phyloP scores from a whole-genome alignment of 1,139 yeast species.

The Debaryomyces psychrophilus region DNA sequence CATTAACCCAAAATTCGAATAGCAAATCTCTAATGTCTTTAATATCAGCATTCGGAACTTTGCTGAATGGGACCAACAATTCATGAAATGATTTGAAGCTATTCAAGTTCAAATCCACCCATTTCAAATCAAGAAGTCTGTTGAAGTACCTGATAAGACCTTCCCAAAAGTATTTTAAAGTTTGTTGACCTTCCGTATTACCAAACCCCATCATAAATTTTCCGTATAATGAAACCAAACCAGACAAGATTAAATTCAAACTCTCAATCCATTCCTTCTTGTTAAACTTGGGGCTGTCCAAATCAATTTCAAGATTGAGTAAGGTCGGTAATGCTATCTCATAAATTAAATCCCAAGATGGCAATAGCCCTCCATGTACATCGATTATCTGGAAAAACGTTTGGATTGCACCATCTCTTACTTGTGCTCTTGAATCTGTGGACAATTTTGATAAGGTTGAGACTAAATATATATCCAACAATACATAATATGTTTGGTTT shows the following conservation, averaged over 20 bases:
- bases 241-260: constrained; percentile 58
- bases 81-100: constrained; percentile 56
- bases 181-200: constrained; percentile 14
- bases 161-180: constrained; percentile 47
- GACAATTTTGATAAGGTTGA: constrained; percentile 64
- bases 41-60: constrained; percentile 10
- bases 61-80: constrained; percentile 39
- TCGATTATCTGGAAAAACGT: constrained; percentile 85
- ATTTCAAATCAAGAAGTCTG: constrained; percentile 37
- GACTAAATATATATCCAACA: constrained; percentile 67
- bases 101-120: constrained; percentile 52
- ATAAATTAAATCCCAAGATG: constrained; percentile 61
- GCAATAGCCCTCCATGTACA: constrained; percentile 63
- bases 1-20: constrained; percentile 66
- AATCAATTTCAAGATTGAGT: constrained; percentile 23
- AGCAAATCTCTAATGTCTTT: constrained; percentile 41
- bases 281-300: constrained; percentile 15
- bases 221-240: constrained; percentile 55
- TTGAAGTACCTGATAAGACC: constrained; percentile 53
- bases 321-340: constrained; percentile 48
- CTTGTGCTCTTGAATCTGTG: constrained; percentile 70
- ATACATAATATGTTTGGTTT: constrained; percentile 25
- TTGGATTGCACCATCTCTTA: constrained; percentile 85
- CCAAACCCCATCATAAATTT: constrained; percentile 43
- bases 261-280: constrained; percentile 59